Evolutionary conservation across 2,329 filamentous ascomycete genomes (phyloP), one percentile per base, ranked within the genome.

Genomic region (Neofusicoccum cordaticola): DNA sequence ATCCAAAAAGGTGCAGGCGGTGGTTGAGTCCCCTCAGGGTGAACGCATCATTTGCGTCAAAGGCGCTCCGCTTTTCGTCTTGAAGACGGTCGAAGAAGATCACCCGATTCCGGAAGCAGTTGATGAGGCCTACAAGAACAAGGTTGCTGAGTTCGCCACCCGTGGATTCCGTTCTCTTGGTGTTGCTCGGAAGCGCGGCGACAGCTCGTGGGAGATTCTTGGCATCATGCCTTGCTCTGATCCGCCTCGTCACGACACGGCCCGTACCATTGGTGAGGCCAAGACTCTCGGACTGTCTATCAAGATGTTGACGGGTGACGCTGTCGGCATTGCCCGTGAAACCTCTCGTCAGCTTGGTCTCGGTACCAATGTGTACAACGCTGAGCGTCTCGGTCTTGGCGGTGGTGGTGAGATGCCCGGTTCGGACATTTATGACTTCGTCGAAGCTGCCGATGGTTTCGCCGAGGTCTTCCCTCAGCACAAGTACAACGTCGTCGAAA

Each of bases 301-400:
- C 81, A 96, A 96, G 86, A 96, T 96, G 92, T 86, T 96, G 82
- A 96, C 93, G 81, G 92, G 92, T 85, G 92, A 96, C 77, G 92
- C 93, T 70, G 92, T 96, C 76, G 93, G 92, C 79, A 96, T 96
- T 77, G 92, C 92, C 72, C 89, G 91, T 82, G 92, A 96, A 81
- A 96, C 92, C 71, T 95, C 92, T 63, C 91, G 92, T 74, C 91
- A 95, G 81, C 90, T 96, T 69, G 92, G 92, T 83, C 89, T 96
- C 66, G 92, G 92, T 73, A 95, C 92, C 74, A 96, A 96, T 79
- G 88, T 96, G 73, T 96, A 96, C 84, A 95, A 96, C 74, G 91
- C 92, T 79, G 92, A 96, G 82, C 90, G 91, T 74, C 91, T 96
- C 65, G 92, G 92, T 85, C 89, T 96, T 65, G 91, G 91, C 77